Evolutionary conservation across 352 stramenopile species (phyloP).

Genomic region (Aphanomyces cochlioides): DNA sequence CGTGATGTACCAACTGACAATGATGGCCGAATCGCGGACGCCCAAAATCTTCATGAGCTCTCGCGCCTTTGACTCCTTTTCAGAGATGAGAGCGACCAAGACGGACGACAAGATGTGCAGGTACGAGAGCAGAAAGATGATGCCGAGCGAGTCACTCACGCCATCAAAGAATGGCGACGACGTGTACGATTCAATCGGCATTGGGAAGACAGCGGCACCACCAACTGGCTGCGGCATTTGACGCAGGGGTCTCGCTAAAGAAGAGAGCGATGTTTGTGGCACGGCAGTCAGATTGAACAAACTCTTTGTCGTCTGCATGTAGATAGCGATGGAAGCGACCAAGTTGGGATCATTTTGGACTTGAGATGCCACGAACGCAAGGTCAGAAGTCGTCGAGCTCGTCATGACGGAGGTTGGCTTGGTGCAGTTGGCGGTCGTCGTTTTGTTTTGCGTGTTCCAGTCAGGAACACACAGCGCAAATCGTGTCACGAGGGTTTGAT

Average conservation of each 20-base stretch:
- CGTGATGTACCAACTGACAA: constrained; percentile 45
- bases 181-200: constrained; percentile 42
- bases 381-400: no score
- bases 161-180: constrained; percentile 63
- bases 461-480: constrained; percentile 54
- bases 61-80: constrained; percentile 59
- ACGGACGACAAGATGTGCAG: constrained; percentile 62
- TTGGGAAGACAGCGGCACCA: constrained; percentile 24
- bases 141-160: constrained; percentile 46
- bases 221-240: constrained; percentile 33
- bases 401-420: no score
- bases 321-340: no score
- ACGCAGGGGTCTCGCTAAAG: not conserved
- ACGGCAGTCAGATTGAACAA: no score
- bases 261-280: no score
- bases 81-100: constrained; percentile 60
- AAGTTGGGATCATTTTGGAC: no score
- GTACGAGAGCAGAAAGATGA: constrained; percentile 81
- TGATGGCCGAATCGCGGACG: constrained; percentile 42
- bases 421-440: no score
- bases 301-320: no score
- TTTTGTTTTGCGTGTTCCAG: no score
- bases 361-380: no score
- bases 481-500: constrained; percentile 57
- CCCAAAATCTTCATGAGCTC: constrained; percentile 42